Base-by-base conservation (phyloP, 2,329 filamentous ascomycete genomes). In the Phaeosphaeriaceae sp. region DNA sequence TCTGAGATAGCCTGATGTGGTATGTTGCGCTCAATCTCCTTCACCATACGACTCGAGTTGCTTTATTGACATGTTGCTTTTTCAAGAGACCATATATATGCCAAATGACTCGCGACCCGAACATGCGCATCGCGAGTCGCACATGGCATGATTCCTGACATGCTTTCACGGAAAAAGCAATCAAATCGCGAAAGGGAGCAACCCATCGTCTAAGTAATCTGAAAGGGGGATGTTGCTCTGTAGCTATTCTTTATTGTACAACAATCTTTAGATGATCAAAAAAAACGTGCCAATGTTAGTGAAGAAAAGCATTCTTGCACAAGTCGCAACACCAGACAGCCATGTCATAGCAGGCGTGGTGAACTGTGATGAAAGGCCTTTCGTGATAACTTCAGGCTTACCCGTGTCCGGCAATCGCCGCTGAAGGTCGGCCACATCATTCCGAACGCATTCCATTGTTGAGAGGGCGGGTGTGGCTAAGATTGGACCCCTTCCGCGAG, bases 381-480 rank as follows among this genome's bases (percentile, higher is more conserved):
- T 44, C 41, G n/a, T 44, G 41, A 7, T 3, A 44, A n/a, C 17
- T 44, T n/a, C 20, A 19, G 7, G n/a, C 7, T 44, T 21, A n/a
- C 13, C 36, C 20, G 6, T 44, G 11, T 20, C 17, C 41, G 41
- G 41, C 17, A n/a, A 11, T 44, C n/a, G 20, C 41, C n/a, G 41
- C 9, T 10, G 27, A 31, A 20, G 19, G 25, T n/a, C 27, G 47
- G 24, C 9, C 25, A 20, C 9, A 48, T 48, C 25, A 33, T 2
- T 21, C 47, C 27, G 47, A 48, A 20, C 25, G 25, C 9, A 20
- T 48, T 48, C 22, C 21, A 48, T 22, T 25, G 47, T 36, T 48
- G 15, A 33, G 47, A 19, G 44, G n/a, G 47, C 47, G 25, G 47
- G 24, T 48, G 47, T 48, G 25, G 47, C 47, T 48, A 10, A 48